Base-by-base conservation (phyloP, 768 basidiomycete genomes). In the Tephrocybe sp. region DNA sequence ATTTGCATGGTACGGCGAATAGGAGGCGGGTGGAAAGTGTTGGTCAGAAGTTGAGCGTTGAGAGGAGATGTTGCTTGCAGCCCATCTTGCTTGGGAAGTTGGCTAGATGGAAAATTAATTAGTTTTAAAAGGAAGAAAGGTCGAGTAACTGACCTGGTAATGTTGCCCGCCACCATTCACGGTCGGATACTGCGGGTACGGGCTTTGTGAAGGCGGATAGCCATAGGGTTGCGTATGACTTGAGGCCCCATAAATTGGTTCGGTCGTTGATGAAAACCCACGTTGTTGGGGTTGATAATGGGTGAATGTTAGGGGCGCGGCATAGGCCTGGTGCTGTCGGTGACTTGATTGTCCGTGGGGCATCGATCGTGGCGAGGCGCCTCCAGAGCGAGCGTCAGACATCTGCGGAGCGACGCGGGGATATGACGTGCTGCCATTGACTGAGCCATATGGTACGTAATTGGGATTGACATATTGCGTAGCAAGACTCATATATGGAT, bases 211-310 rank as follows among this genome's bases (percentile, higher is more conserved):
- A 30, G 33, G n/a, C 10, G 56, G 16, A 31, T 54, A 53, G 2
- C 57, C 51, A 45, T 72, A 67, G 19, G 60, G 52, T 59, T 56
- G 43, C 43, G 60, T 54, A 58, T 60, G 54, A 17, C 49, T 42
- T 16, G 58, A 55, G 8, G 53, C 39, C 11, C 54, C 54, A 46
- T 55, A 67, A 48, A 41, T 48, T 22, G 50, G 59, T 57, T 55
- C 49, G 53, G 19, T 46, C 47, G 54, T 51, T 60, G 65, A 51
- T 4, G 65, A 65, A 41, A 76, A 76, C 6, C 63, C 68, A 23
- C 68, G 71, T 32, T 72, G 71, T 30, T 71, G 66, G 12, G 76
- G 76, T 54, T 76, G 76, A 50, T 77, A 78, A 57, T 78, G 76
- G 33, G 69, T 74, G 59, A 78, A 78, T 2, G 75, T 69, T 45